These are phyloP conservation scores for Endocalyx cinctus DNA, from an alignment of 2,329 filamentous ascomycete species.

Conservation along the genomic window DNA sequence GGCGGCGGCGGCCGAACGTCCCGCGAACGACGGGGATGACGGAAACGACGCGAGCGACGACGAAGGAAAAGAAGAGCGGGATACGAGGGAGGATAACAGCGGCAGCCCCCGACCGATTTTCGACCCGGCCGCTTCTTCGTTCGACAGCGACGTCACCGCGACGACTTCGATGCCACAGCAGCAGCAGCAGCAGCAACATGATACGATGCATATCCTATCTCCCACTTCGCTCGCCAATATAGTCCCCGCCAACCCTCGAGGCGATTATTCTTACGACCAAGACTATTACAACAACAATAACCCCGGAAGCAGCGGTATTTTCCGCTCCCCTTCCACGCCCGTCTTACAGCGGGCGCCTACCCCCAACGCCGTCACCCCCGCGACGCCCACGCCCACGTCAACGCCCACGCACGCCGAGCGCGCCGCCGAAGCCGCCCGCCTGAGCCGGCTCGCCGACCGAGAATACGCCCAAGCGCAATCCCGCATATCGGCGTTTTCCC, in stretches of 20 bases:
- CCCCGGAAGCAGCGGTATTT: background rate
- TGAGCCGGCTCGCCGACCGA: constrained; percentile 14
- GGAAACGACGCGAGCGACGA: background rate
- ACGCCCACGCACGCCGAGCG: constrained; percentile 1
- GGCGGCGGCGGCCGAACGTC: constrained; percentile 7
- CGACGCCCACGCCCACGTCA: background rate
- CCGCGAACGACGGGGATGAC: too few species aligned
- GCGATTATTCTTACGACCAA: too few species aligned
- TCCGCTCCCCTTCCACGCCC: constrained; percentile 14
- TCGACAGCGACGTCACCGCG: too few species aligned
- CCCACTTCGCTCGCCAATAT: constrained; percentile 8
- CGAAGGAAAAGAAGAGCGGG: background rate
- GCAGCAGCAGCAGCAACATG: too few species aligned
- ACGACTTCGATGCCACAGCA: too few species aligned
- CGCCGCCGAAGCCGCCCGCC: constrained; percentile 14
- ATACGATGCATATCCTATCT: too few species aligned
- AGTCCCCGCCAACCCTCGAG: background rate
- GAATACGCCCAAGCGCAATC: constrained; percentile 45
- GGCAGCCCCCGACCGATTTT: too few species aligned
- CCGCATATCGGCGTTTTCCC: constrained; percentile 51
- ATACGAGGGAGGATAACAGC: background rate
- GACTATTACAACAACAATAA: background rate
- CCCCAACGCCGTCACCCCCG: background rate
- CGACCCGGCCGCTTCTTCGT: too few species aligned
- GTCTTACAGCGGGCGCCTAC: constrained; percentile 3